Percentiles rank a stretch among this genome's conserved stretches.
Evolutionary conservation across 768 basidiomycete genomes (phyloP).

Genomic region (Mycena polygramma): DNA sequence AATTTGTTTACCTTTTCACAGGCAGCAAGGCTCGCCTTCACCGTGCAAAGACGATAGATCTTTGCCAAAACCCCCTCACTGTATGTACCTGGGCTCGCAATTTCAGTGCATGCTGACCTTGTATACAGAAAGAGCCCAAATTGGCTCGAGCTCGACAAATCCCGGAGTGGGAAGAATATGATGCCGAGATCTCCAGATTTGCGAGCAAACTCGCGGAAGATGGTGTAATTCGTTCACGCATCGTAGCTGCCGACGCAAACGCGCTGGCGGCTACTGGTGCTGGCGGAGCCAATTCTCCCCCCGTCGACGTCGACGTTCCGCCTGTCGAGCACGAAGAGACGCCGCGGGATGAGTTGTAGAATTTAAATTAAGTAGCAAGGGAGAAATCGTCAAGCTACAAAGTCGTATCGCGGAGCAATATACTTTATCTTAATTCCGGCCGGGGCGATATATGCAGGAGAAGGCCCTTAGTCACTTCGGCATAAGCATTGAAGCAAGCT

Average conservation of each 20-base stretch:
- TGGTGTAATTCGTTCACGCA: constrained; percentile 76
- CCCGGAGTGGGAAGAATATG: constrained; percentile 98
- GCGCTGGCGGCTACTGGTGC: constrained; percentile 63
- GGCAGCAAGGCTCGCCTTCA: constrained; percentile 87
- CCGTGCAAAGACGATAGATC: constrained; percentile 91
- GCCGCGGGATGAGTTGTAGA: constrained; percentile 38
- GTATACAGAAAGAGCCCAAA: constrained; percentile 95
- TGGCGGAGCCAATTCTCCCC: constrained; percentile 12
- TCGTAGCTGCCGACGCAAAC: constrained; percentile 77
- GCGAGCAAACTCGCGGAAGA: constrained; percentile 77
- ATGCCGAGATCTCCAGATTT: constrained; percentile 89
- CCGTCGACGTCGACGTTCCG: background rate
- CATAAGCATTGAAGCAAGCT: no score
- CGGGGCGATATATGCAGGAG: no score
- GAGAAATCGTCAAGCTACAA: no score
- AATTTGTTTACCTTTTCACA: constrained; percentile 42
- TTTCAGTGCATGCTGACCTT: constrained; percentile 13
- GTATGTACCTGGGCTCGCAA: constrained; percentile 58
- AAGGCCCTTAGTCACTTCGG: no score
- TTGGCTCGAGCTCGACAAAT: constrained; percentile 92
- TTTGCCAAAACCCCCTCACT: constrained; percentile 96
- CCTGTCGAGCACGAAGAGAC: constrained; percentile 9
- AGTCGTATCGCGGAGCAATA: no score
- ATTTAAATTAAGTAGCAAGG: background rate
- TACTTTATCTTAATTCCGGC: no score